phyloP scores from a whole-genome alignment of 306 rosid genomes.

The Cicer chorassanicum region DNA sequence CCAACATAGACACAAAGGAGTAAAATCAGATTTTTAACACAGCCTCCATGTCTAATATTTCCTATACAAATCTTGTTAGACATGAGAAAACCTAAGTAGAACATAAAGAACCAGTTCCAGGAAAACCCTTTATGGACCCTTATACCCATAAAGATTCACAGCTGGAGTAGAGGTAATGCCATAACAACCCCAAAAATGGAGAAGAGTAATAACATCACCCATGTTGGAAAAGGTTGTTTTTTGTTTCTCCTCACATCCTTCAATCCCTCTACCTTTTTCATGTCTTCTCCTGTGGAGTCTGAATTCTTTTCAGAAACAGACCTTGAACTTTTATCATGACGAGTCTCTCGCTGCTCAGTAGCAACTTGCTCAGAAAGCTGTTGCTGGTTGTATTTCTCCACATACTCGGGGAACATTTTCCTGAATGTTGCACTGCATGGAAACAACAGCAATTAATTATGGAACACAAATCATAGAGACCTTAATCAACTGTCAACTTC shows the following conservation, averaged over 20 bases:
- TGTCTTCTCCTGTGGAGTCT: slow-evolving; percentile 56
- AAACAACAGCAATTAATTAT: slow-evolving; percentile 34
- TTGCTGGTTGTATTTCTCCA: slow-evolving; percentile 83
- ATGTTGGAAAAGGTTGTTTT: slow-evolving; percentile 76
- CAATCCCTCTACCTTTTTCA: slow-evolving; percentile 51
- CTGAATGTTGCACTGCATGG: slow-evolving; percentile 73
- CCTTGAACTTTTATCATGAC: slow-evolving; percentile 53
- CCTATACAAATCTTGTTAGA: slow-evolving; percentile 64
- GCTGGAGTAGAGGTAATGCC: slow-evolving; percentile 97
- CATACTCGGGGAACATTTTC: slow-evolving; percentile 92
- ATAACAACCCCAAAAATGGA: slow-evolving; percentile 89
- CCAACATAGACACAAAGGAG: slow-evolving; percentile 53
- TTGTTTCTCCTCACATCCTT: slow-evolving; percentile 55
- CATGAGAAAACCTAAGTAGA: slow-evolving; percentile 53
- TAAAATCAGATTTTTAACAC: slow-evolving; percentile 49
- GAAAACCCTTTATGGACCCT: slow-evolving; percentile 42
- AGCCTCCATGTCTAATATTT: slow-evolving; percentile 53
- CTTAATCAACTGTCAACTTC: slow-evolving; percentile 3
- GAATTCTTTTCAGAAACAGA: slow-evolving; percentile 50
- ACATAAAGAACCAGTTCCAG: slow-evolving; percentile 51
- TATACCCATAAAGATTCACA: slow-evolving; percentile 47
- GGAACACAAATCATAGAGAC: slow-evolving; percentile 31
- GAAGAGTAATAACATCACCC: slow-evolving; percentile 88
- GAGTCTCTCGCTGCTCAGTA: slow-evolving; percentile 57
- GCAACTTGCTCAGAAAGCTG: slow-evolving; percentile 59